phyloP scores from a whole-genome alignment of 352 stramenopile genomes.

The Globisporangium irregulare region DNA sequence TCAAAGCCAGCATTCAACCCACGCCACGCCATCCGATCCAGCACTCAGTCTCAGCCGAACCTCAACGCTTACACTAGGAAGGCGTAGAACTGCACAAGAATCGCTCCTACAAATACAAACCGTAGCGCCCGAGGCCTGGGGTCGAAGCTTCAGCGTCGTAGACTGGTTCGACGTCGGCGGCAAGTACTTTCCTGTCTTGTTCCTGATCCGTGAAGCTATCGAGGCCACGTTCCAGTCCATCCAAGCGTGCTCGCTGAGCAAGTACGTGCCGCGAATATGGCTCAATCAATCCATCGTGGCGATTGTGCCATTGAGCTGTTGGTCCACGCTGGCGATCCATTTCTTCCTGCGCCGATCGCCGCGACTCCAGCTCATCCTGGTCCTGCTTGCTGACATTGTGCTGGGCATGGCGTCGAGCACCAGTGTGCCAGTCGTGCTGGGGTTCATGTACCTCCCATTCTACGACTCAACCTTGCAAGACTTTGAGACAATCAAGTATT shows the following conservation, averaged over 20 bases:
- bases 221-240: neutral
- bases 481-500: neutral
- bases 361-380: neutral
- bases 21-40: too few species aligned
- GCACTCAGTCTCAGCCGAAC: too few species aligned
- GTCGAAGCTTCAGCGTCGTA: too few species aligned
- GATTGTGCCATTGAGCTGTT: neutral
- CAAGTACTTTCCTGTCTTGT: constrained; percentile 3
- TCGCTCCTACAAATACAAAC: too few species aligned
- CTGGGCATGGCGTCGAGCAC: neutral
- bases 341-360: neutral
- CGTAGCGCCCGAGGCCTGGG: too few species aligned
- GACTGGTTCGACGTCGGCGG: neutral
- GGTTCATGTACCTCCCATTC: neutral
- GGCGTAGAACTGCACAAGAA: too few species aligned
- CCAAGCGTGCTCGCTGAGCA: neutral
- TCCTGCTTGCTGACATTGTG: neutral
- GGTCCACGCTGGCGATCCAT: neutral
- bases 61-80: too few species aligned
- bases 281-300: neutral
- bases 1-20: too few species aligned
- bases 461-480: neutral
- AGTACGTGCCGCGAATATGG: neutral
- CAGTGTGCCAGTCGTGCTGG: neutral
- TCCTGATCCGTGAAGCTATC: neutral